Conservation (phyloP, 768 basidiomycete species). For the Tylopilus rubrobrunneus region DNA sequence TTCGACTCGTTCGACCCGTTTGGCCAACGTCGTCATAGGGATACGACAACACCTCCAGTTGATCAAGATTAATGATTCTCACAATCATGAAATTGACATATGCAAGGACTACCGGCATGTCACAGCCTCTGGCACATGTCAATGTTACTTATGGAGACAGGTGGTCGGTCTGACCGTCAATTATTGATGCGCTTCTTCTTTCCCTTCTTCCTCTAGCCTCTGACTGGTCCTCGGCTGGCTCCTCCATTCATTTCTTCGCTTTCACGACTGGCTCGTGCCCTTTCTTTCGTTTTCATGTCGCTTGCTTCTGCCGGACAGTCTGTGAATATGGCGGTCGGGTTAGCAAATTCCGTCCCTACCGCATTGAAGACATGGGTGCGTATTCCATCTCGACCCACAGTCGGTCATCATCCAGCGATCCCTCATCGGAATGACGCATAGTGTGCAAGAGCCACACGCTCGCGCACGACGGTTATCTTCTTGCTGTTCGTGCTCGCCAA, state of each 20-base stretch:
- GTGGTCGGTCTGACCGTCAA: neutral
- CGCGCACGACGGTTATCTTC: constrained; percentile 46
- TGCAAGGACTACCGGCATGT: too few species aligned
- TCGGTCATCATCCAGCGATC: too few species aligned
- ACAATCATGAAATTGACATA: neutral
- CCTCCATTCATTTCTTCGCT: neutral
- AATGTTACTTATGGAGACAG: neutral
- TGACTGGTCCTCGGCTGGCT: neutral
- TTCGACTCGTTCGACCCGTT: neutral
- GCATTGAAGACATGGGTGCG: constrained; percentile 14
- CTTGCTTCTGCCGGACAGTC: neutral
- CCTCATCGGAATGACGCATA: constrained; percentile 12
- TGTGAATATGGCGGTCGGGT: neutral
- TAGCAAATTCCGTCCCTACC: neutral
- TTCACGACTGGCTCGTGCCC: constrained; percentile 16
- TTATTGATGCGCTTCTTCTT: neutral
- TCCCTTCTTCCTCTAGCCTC: neutral
- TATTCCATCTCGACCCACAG: neutral
- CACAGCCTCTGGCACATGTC: too few species aligned
- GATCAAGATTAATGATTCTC: neutral
- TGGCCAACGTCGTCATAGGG: neutral
- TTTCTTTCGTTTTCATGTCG: neutral
- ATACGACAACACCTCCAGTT: neutral
- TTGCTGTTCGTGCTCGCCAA: constrained; percentile 43
- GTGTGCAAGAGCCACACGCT: constrained; percentile 47